A percentile compares a stretch with the other conserved stretches of the same genome.
Evolutionary conservation across 1,139 yeast genomes (phyloP).

Genomic region (Kodamaea plutei): DNA sequence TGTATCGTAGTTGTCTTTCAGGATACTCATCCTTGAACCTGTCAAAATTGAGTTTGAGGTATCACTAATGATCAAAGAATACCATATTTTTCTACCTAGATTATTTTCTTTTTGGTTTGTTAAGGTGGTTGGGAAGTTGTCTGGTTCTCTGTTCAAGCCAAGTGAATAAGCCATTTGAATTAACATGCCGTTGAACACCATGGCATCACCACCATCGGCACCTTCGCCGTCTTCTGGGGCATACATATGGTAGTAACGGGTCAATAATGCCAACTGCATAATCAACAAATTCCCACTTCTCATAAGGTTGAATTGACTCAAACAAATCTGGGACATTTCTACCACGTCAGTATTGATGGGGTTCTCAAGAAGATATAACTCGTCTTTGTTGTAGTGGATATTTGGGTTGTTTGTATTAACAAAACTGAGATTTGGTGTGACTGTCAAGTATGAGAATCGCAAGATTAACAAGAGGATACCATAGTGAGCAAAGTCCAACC

Average conservation of each 20-base stretch:
- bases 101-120: conserved; percentile 26
- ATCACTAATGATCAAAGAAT: conserved; percentile 30
- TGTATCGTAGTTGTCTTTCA: conserved; percentile 27
- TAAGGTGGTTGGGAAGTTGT: conserved; percentile 17
- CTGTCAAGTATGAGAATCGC: conserved; percentile 21
- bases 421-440: conserved; percentile 22
- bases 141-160: conserved; percentile 48
- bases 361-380: conserved; percentile 25
- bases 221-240: conserved; percentile 56
- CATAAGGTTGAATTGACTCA: conserved; percentile 35
- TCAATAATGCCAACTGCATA: conserved; percentile 43
- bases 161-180: conserved; percentile 41
- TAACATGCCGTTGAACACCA: conserved; percentile 34
- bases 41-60: conserved; percentile 29
- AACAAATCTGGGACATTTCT: conserved; percentile 35
- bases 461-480: conserved; percentile 22
- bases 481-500: conserved; percentile 22
- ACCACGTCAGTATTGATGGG: conserved; percentile 31
- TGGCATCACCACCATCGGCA: conserved; percentile 44
- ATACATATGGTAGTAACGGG: conserved; percentile 36
- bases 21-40: conserved; percentile 36
- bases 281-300: conserved; percentile 46
- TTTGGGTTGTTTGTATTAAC: conserved; percentile 22
- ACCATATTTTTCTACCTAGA: conserved; percentile 37
- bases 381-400: conserved; percentile 22